A percentile compares a stretch with the other conserved stretches of the same genome.
Conservation (phyloP, 331 rosid species). For the Malus hybrid region DNA sequence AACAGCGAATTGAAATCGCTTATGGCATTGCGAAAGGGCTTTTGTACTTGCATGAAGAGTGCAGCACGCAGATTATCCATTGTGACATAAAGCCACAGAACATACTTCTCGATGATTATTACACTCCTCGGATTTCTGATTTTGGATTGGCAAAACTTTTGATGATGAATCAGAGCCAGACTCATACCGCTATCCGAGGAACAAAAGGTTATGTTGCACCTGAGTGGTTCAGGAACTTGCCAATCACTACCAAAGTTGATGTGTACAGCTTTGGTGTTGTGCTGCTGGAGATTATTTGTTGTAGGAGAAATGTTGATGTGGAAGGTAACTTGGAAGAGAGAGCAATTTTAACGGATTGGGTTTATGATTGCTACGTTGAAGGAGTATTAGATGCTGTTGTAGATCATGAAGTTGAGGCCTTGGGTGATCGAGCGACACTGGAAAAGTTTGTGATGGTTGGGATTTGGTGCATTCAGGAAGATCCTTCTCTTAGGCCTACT, state of each 20-base stretch:
- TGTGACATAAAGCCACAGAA: slow-evolving; percentile 60
- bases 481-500: slow-evolving; percentile 43
- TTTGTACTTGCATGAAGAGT: slow-evolving; percentile 52
- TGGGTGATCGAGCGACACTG: background rate
- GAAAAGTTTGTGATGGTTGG: slow-evolving; percentile 23
- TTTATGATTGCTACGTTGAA: slow-evolving; percentile 33
- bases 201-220: slow-evolving; percentile 64
- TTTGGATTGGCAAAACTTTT: slow-evolving; percentile 50
- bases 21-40: slow-evolving; percentile 43
- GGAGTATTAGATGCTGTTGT: slow-evolving; percentile 23
- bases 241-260: slow-evolving; percentile 43
- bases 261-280: slow-evolving; percentile 53
- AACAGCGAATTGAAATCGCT: slow-evolving; percentile 29
- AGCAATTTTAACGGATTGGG: slow-evolving; percentile 42
- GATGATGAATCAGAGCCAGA: slow-evolving; percentile 35
- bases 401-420: slow-evolving; percentile 28
- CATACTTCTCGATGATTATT: slow-evolving; percentile 40
- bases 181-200: slow-evolving; percentile 46
- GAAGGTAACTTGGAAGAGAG: slow-evolving; percentile 14
- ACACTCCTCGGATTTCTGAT: slow-evolving; percentile 30
- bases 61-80: slow-evolving; percentile 44
- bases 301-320: slow-evolving; percentile 29
- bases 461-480: slow-evolving; percentile 49
- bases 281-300: slow-evolving; percentile 45
- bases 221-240: slow-evolving; percentile 48